Evolutionary conservation across 2,329 filamentous ascomycete genomes (phyloP).

Genomic region (Dactylellina leptospora): DNA sequence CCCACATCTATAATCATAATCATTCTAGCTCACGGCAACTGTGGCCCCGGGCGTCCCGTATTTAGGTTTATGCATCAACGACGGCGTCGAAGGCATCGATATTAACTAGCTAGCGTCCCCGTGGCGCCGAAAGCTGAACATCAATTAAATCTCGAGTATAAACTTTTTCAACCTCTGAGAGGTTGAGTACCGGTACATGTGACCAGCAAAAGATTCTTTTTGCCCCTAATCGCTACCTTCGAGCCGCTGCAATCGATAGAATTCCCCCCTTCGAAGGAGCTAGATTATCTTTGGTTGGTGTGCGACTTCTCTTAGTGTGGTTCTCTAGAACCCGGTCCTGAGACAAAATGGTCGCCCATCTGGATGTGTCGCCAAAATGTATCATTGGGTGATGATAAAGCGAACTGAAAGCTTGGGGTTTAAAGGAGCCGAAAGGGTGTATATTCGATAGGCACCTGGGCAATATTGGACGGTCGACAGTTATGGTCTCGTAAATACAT

Average conservation of each 20-base stretch:
- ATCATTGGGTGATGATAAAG: conserved; percentile 29
- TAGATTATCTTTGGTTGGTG: conserved; percentile 44
- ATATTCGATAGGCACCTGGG: no score
- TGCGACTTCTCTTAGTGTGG: conserved; percentile 40
- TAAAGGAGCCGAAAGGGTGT: no score
- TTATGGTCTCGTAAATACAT: no score
- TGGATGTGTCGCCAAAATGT: conserved; percentile 29
- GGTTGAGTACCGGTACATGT: conserved; percentile 24
- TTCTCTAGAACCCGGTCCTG: conserved; percentile 39
- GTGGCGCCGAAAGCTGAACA: conserved; percentile 8
- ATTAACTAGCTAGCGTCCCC: neutral
- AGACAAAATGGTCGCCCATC: conserved; percentile 42
- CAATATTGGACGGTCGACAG: no score
- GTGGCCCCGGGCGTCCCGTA: no score
- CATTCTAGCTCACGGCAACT: no score
- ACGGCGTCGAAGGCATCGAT: no score
- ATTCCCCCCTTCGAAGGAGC: no score
- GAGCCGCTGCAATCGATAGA: no score
- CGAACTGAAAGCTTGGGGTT: no score
- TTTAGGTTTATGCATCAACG: no score
- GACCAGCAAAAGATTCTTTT: neutral
- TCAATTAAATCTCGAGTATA: neutral
- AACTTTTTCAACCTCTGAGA: neutral
- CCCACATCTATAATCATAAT: no score
- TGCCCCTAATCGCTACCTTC: neutral